A percentile compares a stretch with the other conserved stretches of the same genome.
Conservation (phyloP, 2,329 filamentous ascomycete species). For the Trichoderma hamatum region DNA sequence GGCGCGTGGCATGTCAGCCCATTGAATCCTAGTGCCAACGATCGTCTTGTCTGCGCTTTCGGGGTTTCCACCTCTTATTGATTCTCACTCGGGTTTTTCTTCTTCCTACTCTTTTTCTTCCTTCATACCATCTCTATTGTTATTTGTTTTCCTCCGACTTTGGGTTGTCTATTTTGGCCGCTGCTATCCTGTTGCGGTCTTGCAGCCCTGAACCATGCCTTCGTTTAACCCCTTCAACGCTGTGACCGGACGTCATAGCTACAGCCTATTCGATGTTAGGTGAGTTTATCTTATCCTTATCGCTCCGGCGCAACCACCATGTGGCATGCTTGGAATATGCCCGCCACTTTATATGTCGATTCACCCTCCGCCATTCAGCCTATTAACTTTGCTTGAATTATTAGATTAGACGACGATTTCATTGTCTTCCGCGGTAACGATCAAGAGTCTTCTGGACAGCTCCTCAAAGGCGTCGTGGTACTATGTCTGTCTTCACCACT, state of each 20-base stretch:
- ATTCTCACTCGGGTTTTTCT: not conserved
- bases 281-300: constrained; percentile 39
- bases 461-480: constrained; percentile 73
- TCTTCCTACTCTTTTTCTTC: not conserved
- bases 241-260: constrained; percentile 54
- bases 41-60: constrained; percentile 6
- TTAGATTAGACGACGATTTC: constrained; percentile 75
- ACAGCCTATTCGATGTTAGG: constrained; percentile 62
- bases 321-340: not conserved
- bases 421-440: constrained; percentile 77
- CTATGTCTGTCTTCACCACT: constrained; percentile 71
- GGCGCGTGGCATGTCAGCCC: constrained; percentile 21
- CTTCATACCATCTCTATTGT: constrained; percentile 3
- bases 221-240: constrained; percentile 60
- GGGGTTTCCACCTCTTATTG: constrained; percentile 11
- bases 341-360: not conserved
- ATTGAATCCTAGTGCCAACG: constrained; percentile 21
- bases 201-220: constrained; percentile 47
- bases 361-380: not conserved
- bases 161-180: constrained; percentile 8
- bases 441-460: constrained; percentile 73
- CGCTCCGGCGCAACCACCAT: not conserved
- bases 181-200: not conserved
- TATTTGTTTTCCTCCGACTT: not conserved
- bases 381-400: not conserved